Conservation (phyloP, 805 yeast species). For the Metschnikowia cerradonensis region DNA sequence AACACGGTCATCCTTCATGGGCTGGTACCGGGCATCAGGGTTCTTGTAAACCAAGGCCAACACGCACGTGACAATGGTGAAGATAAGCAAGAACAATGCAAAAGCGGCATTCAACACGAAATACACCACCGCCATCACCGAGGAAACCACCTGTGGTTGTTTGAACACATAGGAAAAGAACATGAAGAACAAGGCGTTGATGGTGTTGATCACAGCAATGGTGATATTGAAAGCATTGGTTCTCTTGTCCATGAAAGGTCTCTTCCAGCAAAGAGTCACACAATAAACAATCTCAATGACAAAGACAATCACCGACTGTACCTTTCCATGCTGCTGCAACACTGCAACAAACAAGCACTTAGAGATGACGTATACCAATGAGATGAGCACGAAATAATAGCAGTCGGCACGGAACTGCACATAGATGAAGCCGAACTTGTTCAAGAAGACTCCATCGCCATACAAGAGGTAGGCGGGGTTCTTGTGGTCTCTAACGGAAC, state of each 20-base stretch:
- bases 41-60: slow-evolving; percentile 82
- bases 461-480: slow-evolving; percentile 90
- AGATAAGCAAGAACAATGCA: slow-evolving; percentile 74
- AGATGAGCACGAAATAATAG: slow-evolving; percentile 74
- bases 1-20: slow-evolving; percentile 93
- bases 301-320: slow-evolving; percentile 74
- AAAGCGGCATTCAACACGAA: slow-evolving; percentile 87
- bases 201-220: slow-evolving; percentile 70
- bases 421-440: slow-evolving; percentile 88
- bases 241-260: slow-evolving; percentile 93
- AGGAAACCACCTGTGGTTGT: slow-evolving; percentile 84
- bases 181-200: slow-evolving; percentile 82
- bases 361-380: slow-evolving; percentile 60
- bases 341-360: slow-evolving; percentile 85
- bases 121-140: slow-evolving; percentile 86
- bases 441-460: slow-evolving; percentile 76
- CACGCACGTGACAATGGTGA: slow-evolving; percentile 84
- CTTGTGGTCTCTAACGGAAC: slow-evolving; percentile 66
- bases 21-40: slow-evolving; percentile 94
- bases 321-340: slow-evolving; percentile 74
- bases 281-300: slow-evolving; percentile 71
- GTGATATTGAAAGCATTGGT: slow-evolving; percentile 91
- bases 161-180: slow-evolving; percentile 82
- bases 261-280: slow-evolving; percentile 56
- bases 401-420: slow-evolving; percentile 85